Conservation (phyloP, 192 early-diverging fungal genomes). For the Haplosporangium gracile region DNA sequence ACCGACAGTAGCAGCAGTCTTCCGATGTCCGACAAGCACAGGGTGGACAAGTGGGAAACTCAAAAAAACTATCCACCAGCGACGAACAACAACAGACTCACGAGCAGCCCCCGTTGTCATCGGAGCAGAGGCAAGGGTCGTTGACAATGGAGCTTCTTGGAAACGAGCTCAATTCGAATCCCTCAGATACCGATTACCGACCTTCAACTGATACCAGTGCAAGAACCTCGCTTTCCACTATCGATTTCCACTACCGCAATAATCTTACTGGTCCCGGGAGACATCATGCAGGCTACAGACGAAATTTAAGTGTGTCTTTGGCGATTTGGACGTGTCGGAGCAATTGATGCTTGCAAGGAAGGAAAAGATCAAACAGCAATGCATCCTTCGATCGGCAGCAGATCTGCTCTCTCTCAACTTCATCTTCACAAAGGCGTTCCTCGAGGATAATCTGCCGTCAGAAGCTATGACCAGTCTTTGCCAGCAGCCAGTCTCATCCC, state of each 20-base stretch:
- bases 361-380: slow-evolving; percentile 5
- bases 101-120: background rate
- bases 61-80: too few relatives aligned
- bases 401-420: slow-evolving; percentile 23
- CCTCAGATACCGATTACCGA: background rate
- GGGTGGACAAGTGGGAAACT: too few relatives aligned
- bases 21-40: too few relatives aligned
- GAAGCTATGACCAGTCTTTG: background rate
- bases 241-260: slow-evolving; percentile 12
- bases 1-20: slow-evolving; percentile 3
- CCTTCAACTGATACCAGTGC: slow-evolving; percentile 3
- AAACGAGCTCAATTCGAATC: slow-evolving; percentile 1
- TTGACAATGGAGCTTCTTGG: slow-evolving; percentile 1
- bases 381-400: slow-evolving; percentile 1
- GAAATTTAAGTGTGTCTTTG: slow-evolving; percentile 17
- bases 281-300: slow-evolving; percentile 9
- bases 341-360: slow-evolving; percentile 5
- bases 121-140: background rate
- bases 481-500: background rate
- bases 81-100: slow-evolving; percentile 2
- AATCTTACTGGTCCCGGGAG: slow-evolving; percentile 9
- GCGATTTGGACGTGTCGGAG: background rate
- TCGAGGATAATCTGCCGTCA: slow-evolving; percentile 4
- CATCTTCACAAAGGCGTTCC: slow-evolving; percentile 13
- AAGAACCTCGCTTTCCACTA: slow-evolving; percentile 8